Base-by-base conservation (phyloP, 2,329 filamentous ascomycete genomes). In the Tolypocladium inflatum region DNA sequence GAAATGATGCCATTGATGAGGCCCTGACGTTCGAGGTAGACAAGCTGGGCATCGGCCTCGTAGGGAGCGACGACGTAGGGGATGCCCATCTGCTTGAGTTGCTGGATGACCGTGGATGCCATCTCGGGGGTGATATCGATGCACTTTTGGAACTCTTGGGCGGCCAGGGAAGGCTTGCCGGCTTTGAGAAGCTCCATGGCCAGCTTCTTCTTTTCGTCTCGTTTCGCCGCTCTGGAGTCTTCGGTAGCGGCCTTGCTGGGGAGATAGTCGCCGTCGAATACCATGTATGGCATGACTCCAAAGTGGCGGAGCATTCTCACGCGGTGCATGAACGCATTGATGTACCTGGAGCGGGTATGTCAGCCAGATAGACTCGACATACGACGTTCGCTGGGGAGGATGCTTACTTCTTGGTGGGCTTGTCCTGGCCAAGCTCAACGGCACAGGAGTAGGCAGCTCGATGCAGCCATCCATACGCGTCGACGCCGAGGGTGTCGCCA, bases 381-480 rank as follows among this genome's bases (percentile, higher is more conserved):
- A 21, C 17, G 19, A 37, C 21, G 30, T 11, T 45, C 21, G 23
- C 9, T 4, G n/a, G 41, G 7, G 17, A 1, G 13, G 2, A 21
- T 11, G 45, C 83, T 69, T 79, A 95, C 89, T 90, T 95, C 57
- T 84, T 87, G 0, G 92, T 97, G 17, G 91, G 91, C 71, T 90
- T 94, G 66, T 85, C 91, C 66, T 93, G 82, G 41, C 91, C 94
- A 62, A 99, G 82, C 67, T 97, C 94, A 67, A 94, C 85, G 62
- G 93, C 91, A 76, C 93, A 97, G 55, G 90, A 84, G 63, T 95
- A 87, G 53, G 91, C 91, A 57, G 92, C 95, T 64, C 94, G 88
- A 73, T 99, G 94, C 57, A 99, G 85, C 94, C 95, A 99, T 71
- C 93, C 94, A 80, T 99, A 99, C 58, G 89, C 93, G 73, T 99